Evolutionary conservation across 345 rosid species (phyloP).

Genomic region (Rhodamnia argentea): DNA sequence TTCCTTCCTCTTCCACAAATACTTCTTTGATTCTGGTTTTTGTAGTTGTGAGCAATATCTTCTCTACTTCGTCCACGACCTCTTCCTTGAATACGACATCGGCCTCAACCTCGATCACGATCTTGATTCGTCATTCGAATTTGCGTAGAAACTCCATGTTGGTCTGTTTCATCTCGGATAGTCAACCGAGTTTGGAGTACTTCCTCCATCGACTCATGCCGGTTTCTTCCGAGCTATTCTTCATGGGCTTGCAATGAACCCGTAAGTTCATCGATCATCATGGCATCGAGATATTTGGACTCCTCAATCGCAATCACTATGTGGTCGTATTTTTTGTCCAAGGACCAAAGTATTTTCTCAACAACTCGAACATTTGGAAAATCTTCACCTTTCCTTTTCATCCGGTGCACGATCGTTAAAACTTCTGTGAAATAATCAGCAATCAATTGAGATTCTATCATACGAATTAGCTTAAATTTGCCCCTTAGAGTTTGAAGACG

Average conservation of each 20-base stretch:
- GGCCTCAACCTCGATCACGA: background rate
- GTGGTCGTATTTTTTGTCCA: background rate
- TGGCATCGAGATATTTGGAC: background rate
- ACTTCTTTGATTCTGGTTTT: background rate
- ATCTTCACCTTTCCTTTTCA: background rate
- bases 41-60: background rate
- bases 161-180: background rate
- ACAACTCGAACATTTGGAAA: background rate
- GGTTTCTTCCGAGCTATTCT: background rate
- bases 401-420: background rate
- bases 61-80: background rate
- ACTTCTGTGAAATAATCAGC: background rate
- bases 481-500: too few species aligned
- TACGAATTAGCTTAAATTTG: too few species aligned
- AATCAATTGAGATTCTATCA: too few species aligned
- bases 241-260: constrained; percentile 5
- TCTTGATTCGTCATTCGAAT: background rate
- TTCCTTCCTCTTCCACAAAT: background rate
- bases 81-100: background rate
- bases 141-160: background rate
- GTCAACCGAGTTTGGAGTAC: background rate
- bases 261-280: background rate
- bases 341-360: constrained; percentile 1
- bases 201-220: background rate
- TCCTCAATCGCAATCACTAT: background rate